These are phyloP conservation scores for Oidium heveae DNA, from an alignment of 2,329 filamentous ascomycete species.

Conservation along the genomic window DNA sequence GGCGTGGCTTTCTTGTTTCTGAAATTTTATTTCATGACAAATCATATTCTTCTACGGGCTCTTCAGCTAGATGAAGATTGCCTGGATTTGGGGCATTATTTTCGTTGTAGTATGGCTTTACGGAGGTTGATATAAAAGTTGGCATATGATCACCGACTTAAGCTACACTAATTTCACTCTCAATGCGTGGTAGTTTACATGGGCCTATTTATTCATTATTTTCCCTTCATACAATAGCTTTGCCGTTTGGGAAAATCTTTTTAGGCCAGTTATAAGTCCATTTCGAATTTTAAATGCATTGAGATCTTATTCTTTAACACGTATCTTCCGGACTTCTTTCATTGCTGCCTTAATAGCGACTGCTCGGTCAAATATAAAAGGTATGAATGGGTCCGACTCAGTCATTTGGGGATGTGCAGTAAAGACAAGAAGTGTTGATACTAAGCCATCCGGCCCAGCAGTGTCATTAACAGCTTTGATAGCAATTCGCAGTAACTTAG, in stretches of 20 bases:
- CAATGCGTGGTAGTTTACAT: not conserved
- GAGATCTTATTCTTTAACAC: not conserved
- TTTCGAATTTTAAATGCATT: not conserved
- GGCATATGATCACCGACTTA: no score
- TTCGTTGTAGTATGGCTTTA: no score
- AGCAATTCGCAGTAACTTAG: not conserved
- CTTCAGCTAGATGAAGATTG: no score
- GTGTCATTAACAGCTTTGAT: not conserved
- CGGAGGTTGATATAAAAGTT: no score
- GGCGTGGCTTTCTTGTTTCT: no score
- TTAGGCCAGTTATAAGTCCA: no score
- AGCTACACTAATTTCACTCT: not conserved
- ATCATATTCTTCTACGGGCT: no score
- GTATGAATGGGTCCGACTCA: not conserved
- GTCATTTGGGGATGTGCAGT: not conserved
- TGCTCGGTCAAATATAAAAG: not conserved
- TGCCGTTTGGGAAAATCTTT: no score
- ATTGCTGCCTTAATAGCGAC: not conserved
- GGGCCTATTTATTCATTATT: not conserved
- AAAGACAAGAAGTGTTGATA: not conserved
- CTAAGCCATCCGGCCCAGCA: not conserved
- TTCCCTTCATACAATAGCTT: not conserved
- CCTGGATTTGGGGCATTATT: no score
- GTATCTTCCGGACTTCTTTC: not conserved
- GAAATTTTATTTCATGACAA: no score